These are phyloP conservation scores for Candida ortonii DNA, from an alignment of 805 yeast species.

Conservation along the genomic window DNA sequence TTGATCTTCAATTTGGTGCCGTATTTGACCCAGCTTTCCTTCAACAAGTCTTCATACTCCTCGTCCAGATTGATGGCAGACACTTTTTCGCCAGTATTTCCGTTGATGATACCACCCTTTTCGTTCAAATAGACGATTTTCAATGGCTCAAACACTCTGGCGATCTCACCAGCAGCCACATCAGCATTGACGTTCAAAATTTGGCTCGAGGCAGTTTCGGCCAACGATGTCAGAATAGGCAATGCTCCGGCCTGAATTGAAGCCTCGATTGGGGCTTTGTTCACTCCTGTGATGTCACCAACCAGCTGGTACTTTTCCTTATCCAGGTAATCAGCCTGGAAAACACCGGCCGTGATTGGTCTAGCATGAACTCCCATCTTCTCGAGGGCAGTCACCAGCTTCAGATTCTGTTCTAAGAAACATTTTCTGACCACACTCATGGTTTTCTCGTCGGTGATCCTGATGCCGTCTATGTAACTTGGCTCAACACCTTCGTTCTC, in stretches of 20 bases:
- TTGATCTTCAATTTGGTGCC: slow-evolving; percentile 97
- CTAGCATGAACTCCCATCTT: slow-evolving; percentile 96
- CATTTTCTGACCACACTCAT: slow-evolving; percentile 96
- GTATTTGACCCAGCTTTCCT: slow-evolving; percentile 96
- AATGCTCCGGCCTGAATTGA: slow-evolving; percentile 94
- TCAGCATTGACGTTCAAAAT: slow-evolving; percentile 97
- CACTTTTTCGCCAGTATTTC: slow-evolving; percentile 85
- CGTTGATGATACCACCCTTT: slow-evolving; percentile 95
- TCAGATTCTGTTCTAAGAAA: slow-evolving; percentile 91
- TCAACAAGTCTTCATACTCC: slow-evolving; percentile 86
- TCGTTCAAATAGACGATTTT: slow-evolving; percentile 95
- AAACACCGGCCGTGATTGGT: slow-evolving; percentile 97
- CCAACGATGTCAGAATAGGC: slow-evolving; percentile 93
- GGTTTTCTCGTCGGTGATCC: slow-evolving; percentile 91
- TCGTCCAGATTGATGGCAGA: slow-evolving; percentile 92
- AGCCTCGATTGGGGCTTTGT: slow-evolving; percentile 88
- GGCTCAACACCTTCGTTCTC: slow-evolving; percentile 96
- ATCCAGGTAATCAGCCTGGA: slow-evolving; percentile 88
- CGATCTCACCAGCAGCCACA: slow-evolving; percentile 97
- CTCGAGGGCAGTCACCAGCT: slow-evolving; percentile 93
- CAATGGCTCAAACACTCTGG: slow-evolving; percentile 94
- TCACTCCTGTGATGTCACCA: slow-evolving; percentile 83
- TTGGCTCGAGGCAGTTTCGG: slow-evolving; percentile 96
- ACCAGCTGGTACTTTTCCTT: slow-evolving; percentile 88
- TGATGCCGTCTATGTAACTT: slow-evolving; percentile 91